Conservation (phyloP, 306 rosid genomes). For the Inga oerstediana region DNA sequence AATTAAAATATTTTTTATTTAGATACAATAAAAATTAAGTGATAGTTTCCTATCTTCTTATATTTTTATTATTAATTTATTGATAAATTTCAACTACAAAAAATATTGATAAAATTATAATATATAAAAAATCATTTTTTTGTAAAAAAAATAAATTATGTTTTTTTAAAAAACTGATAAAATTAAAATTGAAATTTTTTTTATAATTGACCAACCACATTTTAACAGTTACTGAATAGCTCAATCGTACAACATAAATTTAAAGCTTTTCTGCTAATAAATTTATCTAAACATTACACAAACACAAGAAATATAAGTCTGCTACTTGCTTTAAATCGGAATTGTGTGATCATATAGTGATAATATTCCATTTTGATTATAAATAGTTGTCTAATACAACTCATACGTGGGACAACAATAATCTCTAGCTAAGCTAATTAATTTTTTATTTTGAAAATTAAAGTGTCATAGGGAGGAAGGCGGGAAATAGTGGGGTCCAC, state of each 20-base stretch:
- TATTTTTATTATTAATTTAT: background rate
- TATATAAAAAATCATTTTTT: background rate
- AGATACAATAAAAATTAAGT: background rate
- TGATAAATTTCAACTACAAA: background rate
- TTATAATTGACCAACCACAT: background rate
- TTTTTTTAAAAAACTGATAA: too few relatives aligned
- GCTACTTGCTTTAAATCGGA: background rate
- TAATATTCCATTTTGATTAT: background rate
- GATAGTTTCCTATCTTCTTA: background rate
- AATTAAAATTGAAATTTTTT: background rate
- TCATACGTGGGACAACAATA: background rate
- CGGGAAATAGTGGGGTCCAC: constrained; percentile 22
- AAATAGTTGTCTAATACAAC: background rate
- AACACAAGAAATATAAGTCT: background rate
- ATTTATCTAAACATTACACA: background rate
- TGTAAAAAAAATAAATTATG: background rate
- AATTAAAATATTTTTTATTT: too few relatives aligned
- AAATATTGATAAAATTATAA: background rate
- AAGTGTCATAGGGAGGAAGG: constrained; percentile 43
- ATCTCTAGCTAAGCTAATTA: background rate
- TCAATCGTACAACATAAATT: background rate
- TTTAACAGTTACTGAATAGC: too few relatives aligned
- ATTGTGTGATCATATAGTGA: background rate
- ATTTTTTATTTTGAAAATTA: constrained; percentile 9
- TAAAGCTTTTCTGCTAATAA: background rate